A percentile compares a stretch with the other conserved stretches of the same genome.
These are phyloP conservation scores for Termitomyces sp. DNA, from an alignment of 768 basidiomycete species.

Conservation along the genomic window DNA sequence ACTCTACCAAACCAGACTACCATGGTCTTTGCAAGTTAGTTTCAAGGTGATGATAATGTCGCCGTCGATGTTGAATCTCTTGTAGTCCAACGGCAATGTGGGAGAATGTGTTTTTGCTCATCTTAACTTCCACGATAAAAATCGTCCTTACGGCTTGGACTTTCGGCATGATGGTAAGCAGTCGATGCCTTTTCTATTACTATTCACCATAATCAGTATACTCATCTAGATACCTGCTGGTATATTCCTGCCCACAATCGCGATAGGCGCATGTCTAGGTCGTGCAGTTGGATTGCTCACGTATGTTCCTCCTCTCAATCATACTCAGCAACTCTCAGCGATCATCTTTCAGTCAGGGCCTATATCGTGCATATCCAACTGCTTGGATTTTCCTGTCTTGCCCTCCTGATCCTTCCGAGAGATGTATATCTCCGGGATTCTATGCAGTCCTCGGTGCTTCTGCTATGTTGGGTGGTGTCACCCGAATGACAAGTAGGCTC, in stretches of 20 bases:
- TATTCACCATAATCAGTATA: not conserved
- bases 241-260: conserved; percentile 74
- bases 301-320: conserved; percentile 32
- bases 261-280: conserved; percentile 70
- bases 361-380: conserved; percentile 61
- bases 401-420: conserved; percentile 65
- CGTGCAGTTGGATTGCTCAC: conserved; percentile 67
- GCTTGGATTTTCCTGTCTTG: conserved; percentile 73
- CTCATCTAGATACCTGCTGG: conserved; percentile 64
- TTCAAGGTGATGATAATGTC: not conserved
- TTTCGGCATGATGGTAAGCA: conserved; percentile 70
- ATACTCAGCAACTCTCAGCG: conserved; percentile 6
- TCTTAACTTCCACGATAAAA: conserved; percentile 61
- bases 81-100: conserved; percentile 59
- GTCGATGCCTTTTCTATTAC: not conserved
- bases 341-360: conserved; percentile 46
- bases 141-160: conserved; percentile 69
- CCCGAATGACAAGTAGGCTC: conserved; percentile 69
- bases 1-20: conserved; percentile 59
- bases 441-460: conserved; percentile 77
- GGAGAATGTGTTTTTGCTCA: conserved; percentile 65
- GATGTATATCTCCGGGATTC: conserved; percentile 73
- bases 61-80: conserved; percentile 1
- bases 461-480: conserved; percentile 74
- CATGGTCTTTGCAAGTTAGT: conserved; percentile 81